These are phyloP conservation scores for Xylariaceae sp. DNA, from an alignment of 2,329 filamentous ascomycete genomes.

Conservation along the genomic window DNA sequence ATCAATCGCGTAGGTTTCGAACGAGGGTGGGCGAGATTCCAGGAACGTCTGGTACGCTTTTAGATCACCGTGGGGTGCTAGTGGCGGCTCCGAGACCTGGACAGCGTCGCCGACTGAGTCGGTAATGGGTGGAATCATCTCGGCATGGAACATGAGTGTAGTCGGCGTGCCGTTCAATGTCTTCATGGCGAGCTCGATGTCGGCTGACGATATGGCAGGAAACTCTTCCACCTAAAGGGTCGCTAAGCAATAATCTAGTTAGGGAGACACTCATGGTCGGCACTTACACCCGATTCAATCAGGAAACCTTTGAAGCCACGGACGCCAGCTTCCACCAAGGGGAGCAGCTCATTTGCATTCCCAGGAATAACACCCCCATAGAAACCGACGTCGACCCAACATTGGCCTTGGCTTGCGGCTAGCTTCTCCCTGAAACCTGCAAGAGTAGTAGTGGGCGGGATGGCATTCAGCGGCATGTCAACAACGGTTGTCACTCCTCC, in stretches of 20 bases:
- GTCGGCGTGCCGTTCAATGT: slow-evolving; percentile 82
- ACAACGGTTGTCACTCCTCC: slow-evolving; percentile 96
- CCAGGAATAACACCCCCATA: slow-evolving; percentile 95
- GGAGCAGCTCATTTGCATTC: slow-evolving; percentile 79
- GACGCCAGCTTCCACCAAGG: slow-evolving; percentile 83
- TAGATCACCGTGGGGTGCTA: slow-evolving; percentile 73
- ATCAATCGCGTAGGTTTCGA: slow-evolving; percentile 89
- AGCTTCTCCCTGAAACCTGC: slow-evolving; percentile 83
- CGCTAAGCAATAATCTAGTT: slow-evolving; percentile 30
- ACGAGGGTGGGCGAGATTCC: slow-evolving; percentile 83
- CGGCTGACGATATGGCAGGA: slow-evolving; percentile 80
- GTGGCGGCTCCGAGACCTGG: slow-evolving; percentile 70
- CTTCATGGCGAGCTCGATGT: slow-evolving; percentile 80
- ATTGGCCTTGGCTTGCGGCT: slow-evolving; percentile 80
- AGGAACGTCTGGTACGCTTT: slow-evolving; percentile 89
- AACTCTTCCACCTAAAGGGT: slow-evolving; percentile 83
- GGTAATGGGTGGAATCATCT: slow-evolving; percentile 91
- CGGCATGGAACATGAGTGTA: slow-evolving; percentile 98
- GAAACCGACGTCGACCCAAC: slow-evolving; percentile 99
- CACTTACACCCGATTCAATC: slow-evolving; percentile 89
- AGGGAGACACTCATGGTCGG: not conserved
- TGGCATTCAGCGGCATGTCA: slow-evolving; percentile 97
- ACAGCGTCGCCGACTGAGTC: slow-evolving; percentile 80
- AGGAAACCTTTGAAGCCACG: slow-evolving; percentile 97
- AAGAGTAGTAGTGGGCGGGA: slow-evolving; percentile 93